Base-by-base conservation (phyloP, 176 grass and related monocot genomes). In the Oryza longistaminata region DNA sequence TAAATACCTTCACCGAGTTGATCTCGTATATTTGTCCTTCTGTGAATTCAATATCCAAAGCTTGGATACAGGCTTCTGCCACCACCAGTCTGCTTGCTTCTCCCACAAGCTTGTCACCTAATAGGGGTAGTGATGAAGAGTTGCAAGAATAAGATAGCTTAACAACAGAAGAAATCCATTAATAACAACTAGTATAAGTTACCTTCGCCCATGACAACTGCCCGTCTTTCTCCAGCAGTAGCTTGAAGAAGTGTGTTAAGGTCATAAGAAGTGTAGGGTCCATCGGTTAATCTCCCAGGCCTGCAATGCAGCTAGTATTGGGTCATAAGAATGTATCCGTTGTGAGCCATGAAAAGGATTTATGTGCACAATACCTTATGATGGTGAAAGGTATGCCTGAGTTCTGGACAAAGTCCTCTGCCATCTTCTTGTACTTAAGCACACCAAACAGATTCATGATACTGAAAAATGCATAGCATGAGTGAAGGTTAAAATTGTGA, bases 391-490 rank as follows among this genome's bases (percentile, higher is more conserved):
- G 93, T 76, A 98, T 91, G 69, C 93, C 93, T 65, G 91, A 95
- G 83, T 71, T 81, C 19, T 49, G 55, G 73, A 98, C 80, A 73
- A 95, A 90, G 83, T 98, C 95, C 71, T 98, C 95, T 34, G 55
- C 95, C 95, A 98, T 93, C 85, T 98, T 98, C 79, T 98, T 98
- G 77, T 85, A 98, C 76, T 98, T 95, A 79, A 98, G 93, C 76
- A 98, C 95, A 74, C 95, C 95, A 78, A 98, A 98, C 44, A 98
- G 93, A 73, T 98, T 98, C 89, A 98, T 93, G 37, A 98, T 89
- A 80, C 95, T 98, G 85, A 43, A 82, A 87, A 79, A 84, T 64
- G 80, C 1, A 52, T 55, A 66, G 27, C 37, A 67, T 11, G 12
- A 53, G 15, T 16, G 73, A 77, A 85, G 46, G 5, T 64, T 81